Evolutionary conservation across 257 asterid species (phyloP).

Genomic region (Capsicum baccatum): DNA sequence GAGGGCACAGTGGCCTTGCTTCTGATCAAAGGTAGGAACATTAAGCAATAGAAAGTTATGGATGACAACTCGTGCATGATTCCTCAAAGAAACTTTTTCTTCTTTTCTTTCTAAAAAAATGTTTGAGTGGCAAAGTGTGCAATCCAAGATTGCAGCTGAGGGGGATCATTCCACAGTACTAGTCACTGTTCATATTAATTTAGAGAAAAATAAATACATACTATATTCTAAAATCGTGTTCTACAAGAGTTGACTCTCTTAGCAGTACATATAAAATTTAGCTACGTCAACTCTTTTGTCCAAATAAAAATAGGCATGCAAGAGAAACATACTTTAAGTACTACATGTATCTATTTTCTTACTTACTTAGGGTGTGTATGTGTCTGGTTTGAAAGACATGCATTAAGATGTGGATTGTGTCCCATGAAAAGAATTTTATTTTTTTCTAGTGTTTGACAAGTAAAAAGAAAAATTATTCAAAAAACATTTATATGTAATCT

Average conservation of each 20-base stretch:
- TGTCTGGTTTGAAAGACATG: too few relatives aligned
- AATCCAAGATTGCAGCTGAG: not conserved
- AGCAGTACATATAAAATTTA: not conserved
- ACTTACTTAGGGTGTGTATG: too few relatives aligned
- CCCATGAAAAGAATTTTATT: too few relatives aligned
- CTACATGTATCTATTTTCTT: not conserved
- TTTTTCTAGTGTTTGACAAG: too few relatives aligned
- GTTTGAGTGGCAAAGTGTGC: slow-evolving; percentile 16
- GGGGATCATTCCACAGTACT: not conserved
- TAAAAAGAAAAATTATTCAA: too few relatives aligned
- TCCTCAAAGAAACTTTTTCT: not conserved
- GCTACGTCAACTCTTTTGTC: slow-evolving; percentile 10
- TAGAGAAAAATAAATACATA: not conserved
- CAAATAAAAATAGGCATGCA: not conserved
- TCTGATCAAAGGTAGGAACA: slow-evolving; percentile 38
- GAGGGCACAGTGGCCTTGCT: slow-evolving; percentile 33
- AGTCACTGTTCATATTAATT: not conserved
- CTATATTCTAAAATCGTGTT: not conserved
- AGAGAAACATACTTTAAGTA: not conserved
- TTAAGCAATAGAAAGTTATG: not conserved
- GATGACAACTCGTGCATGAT: not conserved
- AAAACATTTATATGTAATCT: too few relatives aligned
- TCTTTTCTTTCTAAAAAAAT: not conserved
- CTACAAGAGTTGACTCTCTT: not conserved
- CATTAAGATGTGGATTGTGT: too few relatives aligned